These are phyloP conservation scores for Phialemoniopsis sp. DNA, from an alignment of 2,329 filamentous ascomycete genomes.

Conservation along the genomic window DNA sequence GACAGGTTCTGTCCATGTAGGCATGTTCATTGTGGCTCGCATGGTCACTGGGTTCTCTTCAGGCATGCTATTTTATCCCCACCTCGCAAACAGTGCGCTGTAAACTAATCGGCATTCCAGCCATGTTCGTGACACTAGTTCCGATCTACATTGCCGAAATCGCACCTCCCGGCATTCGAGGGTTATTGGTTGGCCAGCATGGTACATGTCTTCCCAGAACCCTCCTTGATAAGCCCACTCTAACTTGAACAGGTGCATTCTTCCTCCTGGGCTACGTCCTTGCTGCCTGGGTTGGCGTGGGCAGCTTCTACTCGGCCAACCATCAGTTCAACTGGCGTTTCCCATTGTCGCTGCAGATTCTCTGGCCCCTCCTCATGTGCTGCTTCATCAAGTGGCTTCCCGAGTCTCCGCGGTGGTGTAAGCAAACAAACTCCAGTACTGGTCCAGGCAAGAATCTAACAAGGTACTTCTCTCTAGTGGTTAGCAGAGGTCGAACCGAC, in stretches of 20 bases:
- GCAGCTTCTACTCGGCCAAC: conserved; percentile 22
- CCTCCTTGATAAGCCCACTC: too few relatives aligned
- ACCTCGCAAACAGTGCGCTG: too few relatives aligned
- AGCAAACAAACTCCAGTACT: too few relatives aligned
- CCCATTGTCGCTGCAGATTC: conserved; percentile 33
- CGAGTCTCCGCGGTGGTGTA: background rate
- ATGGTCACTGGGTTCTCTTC: conserved; percentile 36
- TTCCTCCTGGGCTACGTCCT: too few relatives aligned
- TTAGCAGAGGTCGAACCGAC: too few relatives aligned
- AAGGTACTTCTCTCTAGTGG: too few relatives aligned
- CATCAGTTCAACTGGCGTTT: conserved; percentile 34
- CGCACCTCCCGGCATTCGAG: conserved; percentile 18
- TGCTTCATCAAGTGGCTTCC: conserved; percentile 8
- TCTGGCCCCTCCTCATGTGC: conserved; percentile 28
- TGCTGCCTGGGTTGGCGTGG: conserved; percentile 26
- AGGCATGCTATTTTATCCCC: conserved; percentile 25
- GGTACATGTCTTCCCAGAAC: background rate
- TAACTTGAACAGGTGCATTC: too few relatives aligned
- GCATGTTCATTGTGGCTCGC: conserved; percentile 17
- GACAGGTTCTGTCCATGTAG: conserved; percentile 7
- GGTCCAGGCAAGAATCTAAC: too few relatives aligned
- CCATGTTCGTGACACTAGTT: background rate
- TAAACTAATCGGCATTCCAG: too few relatives aligned
- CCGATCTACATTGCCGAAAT: conserved; percentile 23
- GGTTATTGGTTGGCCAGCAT: conserved; percentile 23